Evolutionary conservation across 805 yeast genomes (phyloP).

Genomic region (Candida taoyuanica): DNA sequence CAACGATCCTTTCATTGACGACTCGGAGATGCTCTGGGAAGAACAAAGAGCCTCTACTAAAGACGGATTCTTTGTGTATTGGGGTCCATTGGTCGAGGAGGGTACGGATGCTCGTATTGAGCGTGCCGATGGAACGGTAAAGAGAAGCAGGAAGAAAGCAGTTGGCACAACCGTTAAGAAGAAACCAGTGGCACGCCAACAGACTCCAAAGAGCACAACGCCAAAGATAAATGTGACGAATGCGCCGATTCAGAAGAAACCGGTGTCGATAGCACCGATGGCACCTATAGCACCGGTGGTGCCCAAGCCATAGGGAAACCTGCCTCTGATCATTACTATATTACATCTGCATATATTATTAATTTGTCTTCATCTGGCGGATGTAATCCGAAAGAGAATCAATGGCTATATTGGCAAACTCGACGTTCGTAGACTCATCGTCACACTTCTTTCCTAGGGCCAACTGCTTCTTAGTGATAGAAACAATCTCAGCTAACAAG

Average conservation of each 20-base stretch:
- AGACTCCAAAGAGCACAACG: slow-evolving; percentile 6
- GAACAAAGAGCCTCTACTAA: slow-evolving; percentile 88
- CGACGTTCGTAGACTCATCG: slow-evolving; percentile 11
- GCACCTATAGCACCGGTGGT: neutral
- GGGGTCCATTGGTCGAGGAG: slow-evolving; percentile 82
- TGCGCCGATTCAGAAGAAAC: neutral
- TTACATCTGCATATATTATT: neutral
- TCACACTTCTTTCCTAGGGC: slow-evolving; percentile 10
- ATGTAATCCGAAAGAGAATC: slow-evolving; percentile 9
- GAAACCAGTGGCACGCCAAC: slow-evolving; percentile 5
- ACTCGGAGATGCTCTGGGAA: slow-evolving; percentile 86
- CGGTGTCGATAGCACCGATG: neutral
- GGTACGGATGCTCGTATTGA: slow-evolving; percentile 44
- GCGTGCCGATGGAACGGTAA: slow-evolving; percentile 40
- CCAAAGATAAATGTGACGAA: slow-evolving; percentile 1
- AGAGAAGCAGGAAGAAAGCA: slow-evolving; percentile 29
- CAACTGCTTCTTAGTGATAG: slow-evolving; percentile 22
- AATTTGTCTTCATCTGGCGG: slow-evolving; percentile 5
- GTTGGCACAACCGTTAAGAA: slow-evolving; percentile 6
- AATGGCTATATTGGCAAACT: slow-evolving; percentile 11
- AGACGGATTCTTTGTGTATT: slow-evolving; percentile 93
- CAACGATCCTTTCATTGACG: slow-evolving; percentile 95
- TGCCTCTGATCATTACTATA: neutral
- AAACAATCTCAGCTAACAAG: slow-evolving; percentile 29
- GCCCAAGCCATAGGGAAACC: neutral